These are phyloP conservation scores for Hemerocallis citrina DNA, from an alignment of 106 monocot genomes.

Conservation along the genomic window DNA sequence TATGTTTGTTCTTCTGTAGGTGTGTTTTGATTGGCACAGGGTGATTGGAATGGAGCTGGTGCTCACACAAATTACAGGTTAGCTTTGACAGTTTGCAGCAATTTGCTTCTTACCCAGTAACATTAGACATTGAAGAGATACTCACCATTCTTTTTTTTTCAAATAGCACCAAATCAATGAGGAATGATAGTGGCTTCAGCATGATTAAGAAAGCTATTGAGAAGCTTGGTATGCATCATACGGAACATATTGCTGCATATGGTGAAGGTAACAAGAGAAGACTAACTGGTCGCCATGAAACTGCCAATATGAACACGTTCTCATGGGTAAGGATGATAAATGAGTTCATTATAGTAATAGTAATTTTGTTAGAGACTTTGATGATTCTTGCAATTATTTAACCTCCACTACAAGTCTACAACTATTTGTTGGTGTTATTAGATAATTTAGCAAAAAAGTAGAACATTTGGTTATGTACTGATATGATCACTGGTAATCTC, in stretches of 20 bases:
- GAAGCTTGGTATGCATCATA: constrained; percentile 57
- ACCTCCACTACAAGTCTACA: neutral
- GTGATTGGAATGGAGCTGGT: constrained; percentile 84
- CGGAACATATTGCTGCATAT: constrained; percentile 69
- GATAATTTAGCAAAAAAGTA: neutral
- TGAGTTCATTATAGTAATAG: neutral
- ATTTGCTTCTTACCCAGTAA: neutral
- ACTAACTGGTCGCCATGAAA: constrained; percentile 64
- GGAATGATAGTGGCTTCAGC: constrained; percentile 43
- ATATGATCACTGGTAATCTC: neutral
- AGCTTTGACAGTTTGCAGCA: neutral
- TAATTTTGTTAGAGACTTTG: too few relatives aligned
- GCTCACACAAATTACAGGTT: constrained; percentile 76
- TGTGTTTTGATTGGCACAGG: constrained; percentile 10
- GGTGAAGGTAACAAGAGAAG: constrained; percentile 61
- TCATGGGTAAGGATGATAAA: constrained; percentile 33
- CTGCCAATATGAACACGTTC: constrained; percentile 69
- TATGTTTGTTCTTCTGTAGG: neutral
- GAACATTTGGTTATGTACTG: neutral
- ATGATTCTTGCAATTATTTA: neutral
- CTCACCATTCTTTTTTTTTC: neutral
- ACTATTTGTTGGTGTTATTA: neutral
- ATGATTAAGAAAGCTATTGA: constrained; percentile 66
- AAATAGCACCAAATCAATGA: constrained; percentile 68
- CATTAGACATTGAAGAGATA: neutral